These are phyloP conservation scores for Neostapfia colusana DNA, from an alignment of 176 grass and related monocot genomes.

Conservation along the genomic window DNA sequence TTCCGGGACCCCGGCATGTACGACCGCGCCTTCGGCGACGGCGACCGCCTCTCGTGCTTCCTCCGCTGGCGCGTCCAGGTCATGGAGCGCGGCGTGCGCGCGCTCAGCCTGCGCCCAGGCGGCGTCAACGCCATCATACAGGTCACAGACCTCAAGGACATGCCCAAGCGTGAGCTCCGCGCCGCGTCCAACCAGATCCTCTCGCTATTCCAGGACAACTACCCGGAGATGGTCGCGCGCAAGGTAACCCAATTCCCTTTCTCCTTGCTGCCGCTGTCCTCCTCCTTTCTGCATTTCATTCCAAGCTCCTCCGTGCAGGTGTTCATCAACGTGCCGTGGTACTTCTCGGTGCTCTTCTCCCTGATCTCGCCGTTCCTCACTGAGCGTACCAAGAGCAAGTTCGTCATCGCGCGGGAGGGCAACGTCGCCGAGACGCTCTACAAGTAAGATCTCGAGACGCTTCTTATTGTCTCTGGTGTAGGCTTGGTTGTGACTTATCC, in stretches of 20 bases:
- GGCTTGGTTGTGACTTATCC: background rate
- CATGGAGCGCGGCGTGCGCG: constrained; percentile 85
- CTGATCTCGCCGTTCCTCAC: constrained; percentile 94
- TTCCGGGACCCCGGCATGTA: constrained; percentile 82
- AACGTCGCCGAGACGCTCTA: constrained; percentile 94
- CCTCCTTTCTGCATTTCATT: no score
- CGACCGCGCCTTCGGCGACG: constrained; percentile 76
- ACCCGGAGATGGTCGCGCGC: constrained; percentile 91
- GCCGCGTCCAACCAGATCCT: constrained; percentile 86
- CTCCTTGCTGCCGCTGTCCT: no score
- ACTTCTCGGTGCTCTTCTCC: constrained; percentile 84
- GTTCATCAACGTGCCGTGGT: constrained; percentile 97
- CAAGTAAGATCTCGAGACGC: constrained; percentile 38
- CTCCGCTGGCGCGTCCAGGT: constrained; percentile 94
- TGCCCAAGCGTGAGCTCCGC: constrained; percentile 91
- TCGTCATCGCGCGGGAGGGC: constrained; percentile 88
- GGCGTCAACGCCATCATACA: constrained; percentile 94
- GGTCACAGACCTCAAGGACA: constrained; percentile 93
- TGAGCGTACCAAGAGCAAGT: constrained; percentile 98
- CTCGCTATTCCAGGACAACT: constrained; percentile 96
- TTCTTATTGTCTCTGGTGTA: background rate
- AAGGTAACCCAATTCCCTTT: constrained; percentile 35
- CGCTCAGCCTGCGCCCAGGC: constrained; percentile 71
- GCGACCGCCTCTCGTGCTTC: constrained; percentile 71
- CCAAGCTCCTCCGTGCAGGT: constrained; percentile 36